Evolutionary conservation across 2,329 filamentous ascomycete genomes (phyloP), one percentile per base, ranked within the genome.

Genomic region (Aureobasidium mangrovei): DNA sequence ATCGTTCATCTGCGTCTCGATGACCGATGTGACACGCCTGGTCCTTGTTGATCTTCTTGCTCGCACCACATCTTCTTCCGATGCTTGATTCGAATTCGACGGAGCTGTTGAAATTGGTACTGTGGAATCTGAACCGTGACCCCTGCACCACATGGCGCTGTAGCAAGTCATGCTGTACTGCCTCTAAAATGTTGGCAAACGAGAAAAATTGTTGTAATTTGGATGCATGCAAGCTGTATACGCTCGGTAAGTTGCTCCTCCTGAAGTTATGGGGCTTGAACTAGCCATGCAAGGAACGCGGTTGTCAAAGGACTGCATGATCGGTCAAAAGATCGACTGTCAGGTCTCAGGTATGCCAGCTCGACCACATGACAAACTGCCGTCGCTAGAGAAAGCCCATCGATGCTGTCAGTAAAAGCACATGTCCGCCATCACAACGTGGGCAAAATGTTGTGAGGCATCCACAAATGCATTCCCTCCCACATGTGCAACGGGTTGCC

Each of bases 371-470:
- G 35, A 32, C 35, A 39, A 27, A 39, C 46, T 49, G 31, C 35
- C 46, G 26, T 39, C n/a, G 32, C 46, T 40, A 49, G 46, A 35
- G 12, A 12, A 2, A 27, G 39, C 18, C n/a, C 4, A 12, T n/a
- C 35, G 10, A 26, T 41, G 46, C 9, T 27, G 35, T 7, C 8
- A 28, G 24, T 42, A 38, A 36, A 18, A 26, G n/a, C 18, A 42
- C 24, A 41, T 52, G 29, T 18, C 29, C 33, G 47, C 47, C 47
- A 41, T 52, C 47, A 42, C 29, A 35, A 49, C 46, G 27, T 49
- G 46, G 46, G 46, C 46, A 49, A 39, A 26, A 39, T 49, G 46
- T 32, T 18, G 46, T 49, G 7, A 10, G 12, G 38, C 35, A 40
- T n/a, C 31, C 3, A 10, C 28, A 49, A 24, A 49, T 49, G 46